Base-by-base conservation (phyloP, 768 basidiomycete species). In the Botryobasidium botryosum region DNA sequence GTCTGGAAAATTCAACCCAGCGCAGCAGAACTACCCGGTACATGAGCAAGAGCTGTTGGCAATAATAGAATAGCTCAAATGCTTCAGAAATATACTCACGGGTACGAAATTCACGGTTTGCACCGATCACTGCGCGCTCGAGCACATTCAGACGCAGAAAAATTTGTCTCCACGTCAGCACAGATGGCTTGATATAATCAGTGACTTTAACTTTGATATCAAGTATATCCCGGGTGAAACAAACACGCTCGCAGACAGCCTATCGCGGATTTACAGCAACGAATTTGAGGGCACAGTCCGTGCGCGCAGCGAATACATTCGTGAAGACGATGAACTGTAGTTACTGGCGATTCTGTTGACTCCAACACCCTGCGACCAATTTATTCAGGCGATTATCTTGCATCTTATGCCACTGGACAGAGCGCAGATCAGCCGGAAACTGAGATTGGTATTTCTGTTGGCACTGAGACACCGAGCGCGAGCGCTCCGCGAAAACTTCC, bases 201-300 rank as follows among this genome's bases (percentile, higher is more conserved):
- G 51, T 0, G 52, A 62, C 15, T 71, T 66, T 45, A 59, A 69
- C 32, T 55, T 53, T 38, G 33, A 50, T 0, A 61, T 68, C 15
- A 40, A 44, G 3, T 69, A n/a, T n/a, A n/a, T n/a, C n/a, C n/a
- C n/a, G n/a, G n/a, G n/a, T n/a, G n/a, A n/a, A n/a, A n/a, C n/a
- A 68, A 69, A 72, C 47, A 51, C 58, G 0, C 48, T 64, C 0
- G 59, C 64, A 0, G 67, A 72, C 52, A 60, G 65, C 0, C 50
- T 72, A 4, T 70, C 66, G 0, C 52, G 61, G 18, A 45, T 45
- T 17, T 45, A 45, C 18, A 35, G 35, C 20, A 29, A 45, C 23
- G 44, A 45, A 18, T 6, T 23, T 3, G 18, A 35, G 32, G 44
- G 44, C 21, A 37, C 35, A 17, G 44, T 45, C 17, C 21, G 44